These are phyloP conservation scores for Hypholoma sublateritium DNA, from an alignment of 768 basidiomycete genomes.

Conservation along the genomic window DNA sequence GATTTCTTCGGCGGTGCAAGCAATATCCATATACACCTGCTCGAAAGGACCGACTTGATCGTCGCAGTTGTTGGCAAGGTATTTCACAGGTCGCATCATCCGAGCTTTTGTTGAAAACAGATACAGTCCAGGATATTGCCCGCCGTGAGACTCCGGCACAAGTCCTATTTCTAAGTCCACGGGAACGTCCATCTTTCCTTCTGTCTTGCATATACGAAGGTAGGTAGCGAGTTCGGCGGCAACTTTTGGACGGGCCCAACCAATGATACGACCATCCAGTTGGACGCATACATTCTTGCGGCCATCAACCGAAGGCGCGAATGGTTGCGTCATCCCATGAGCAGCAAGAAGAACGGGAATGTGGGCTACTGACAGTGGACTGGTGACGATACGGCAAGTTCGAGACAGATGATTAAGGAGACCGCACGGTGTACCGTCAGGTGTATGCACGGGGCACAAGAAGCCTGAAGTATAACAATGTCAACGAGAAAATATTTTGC, in stretches of 20 bases:
- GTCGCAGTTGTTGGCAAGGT: slow-evolving; percentile 77
- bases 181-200: slow-evolving; percentile 77
- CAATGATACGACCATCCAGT: slow-evolving; percentile 93
- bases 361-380: slow-evolving; percentile 70
- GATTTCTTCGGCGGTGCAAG: slow-evolving; percentile 86
- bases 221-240: slow-evolving; percentile 80
- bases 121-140: slow-evolving; percentile 96
- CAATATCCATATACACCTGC: slow-evolving; percentile 99
- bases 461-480: slow-evolving; percentile 58
- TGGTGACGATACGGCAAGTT: slow-evolving; percentile 87
- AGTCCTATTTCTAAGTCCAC: slow-evolving; percentile 93
- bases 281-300: slow-evolving; percentile 83
- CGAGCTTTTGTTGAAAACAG: slow-evolving; percentile 83
- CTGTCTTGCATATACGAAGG: slow-evolving; percentile 94
- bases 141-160: slow-evolving; percentile 86
- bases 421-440: slow-evolving; percentile 97
- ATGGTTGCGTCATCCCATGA: slow-evolving; percentile 94
- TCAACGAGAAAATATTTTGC: neutral
- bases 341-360: slow-evolving; percentile 80
- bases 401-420: slow-evolving; percentile 95
- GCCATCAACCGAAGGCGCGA: slow-evolving; percentile 79
- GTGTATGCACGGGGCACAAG: slow-evolving; percentile 97
- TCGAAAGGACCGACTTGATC: slow-evolving; percentile 97
- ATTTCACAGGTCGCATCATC: slow-evolving; percentile 99
- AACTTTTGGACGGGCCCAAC: slow-evolving; percentile 80